Evolutionary conservation across 2,329 filamentous ascomycete species (phyloP), one percentile per base, ranked within the genome.

Genomic region (Chaetomiaceae sp.): DNA sequence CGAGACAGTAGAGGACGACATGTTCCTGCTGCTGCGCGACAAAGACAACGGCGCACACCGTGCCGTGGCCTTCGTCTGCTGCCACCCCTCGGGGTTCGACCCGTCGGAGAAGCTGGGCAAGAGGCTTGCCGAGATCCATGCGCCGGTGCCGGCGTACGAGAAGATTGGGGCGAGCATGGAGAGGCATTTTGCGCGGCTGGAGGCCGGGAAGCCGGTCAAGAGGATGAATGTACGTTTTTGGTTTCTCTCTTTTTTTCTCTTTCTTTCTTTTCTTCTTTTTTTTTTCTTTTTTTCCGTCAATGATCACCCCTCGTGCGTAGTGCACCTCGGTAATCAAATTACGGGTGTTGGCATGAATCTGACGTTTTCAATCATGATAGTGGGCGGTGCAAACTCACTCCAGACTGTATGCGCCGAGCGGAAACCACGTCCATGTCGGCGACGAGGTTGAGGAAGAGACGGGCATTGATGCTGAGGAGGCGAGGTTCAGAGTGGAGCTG

Each of bases 161-260:
- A 80, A 75, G 66, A 80, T 82, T 25, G 77, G 73, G 0, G 61
- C 67, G 0, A 80, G 77, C 54, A 80, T 82, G 77, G 78, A 82
- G 63, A 69, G 71, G 5, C 80, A 76, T 62, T 81, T 82, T 55
- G 59, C 62, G 2, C 72, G 70, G 43, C 47, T 81, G 0, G 68
- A 75, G 49, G 73, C 73, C 0, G 78, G 77, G 0, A 78, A 71
- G 62, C 69, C 66, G 42, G 74, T 74, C 2, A 78, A 76, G 62
- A 65, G 79, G n/a, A 64, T 73, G 4, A 81, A 81, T 30, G 78
- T 78, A 8, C n/a, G 43, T 54, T 30, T 20, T 10, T 45, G 32
- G 33, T 25, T 16, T 30, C 25, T 9, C 16, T 47, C 16, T 36
- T 10, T n/a, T 16, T 21, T 7, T 40, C 18, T 14, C 11, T 38